These are phyloP conservation scores for Penicillium bialowiezense DNA, from an alignment of 495 filamentous ascomycete species.

Conservation along the genomic window DNA sequence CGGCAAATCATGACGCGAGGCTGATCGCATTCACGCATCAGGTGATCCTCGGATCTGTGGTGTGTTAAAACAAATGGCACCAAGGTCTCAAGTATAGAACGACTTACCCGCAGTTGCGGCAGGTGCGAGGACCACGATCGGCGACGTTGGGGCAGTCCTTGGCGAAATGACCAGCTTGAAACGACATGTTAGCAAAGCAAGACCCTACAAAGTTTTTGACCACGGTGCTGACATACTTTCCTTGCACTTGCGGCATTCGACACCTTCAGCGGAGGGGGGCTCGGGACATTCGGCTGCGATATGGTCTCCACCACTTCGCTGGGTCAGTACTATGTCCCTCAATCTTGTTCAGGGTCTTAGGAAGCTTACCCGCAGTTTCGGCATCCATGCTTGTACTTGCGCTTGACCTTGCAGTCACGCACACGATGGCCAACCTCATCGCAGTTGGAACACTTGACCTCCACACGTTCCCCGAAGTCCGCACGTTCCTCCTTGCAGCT, in stretches of 20 bases:
- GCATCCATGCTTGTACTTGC: conserved; percentile 63
- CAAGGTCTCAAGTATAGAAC: background rate
- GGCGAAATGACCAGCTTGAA: conserved; percentile 74
- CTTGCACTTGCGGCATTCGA: conserved; percentile 79
- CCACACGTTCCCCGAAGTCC: conserved; percentile 36
- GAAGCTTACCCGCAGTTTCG: conserved; percentile 73
- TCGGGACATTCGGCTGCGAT: conserved; percentile 61
- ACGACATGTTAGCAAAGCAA: conserved; percentile 10
- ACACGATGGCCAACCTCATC: conserved; percentile 65
- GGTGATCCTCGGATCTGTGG: conserved; percentile 50
- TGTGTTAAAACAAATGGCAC: conserved; percentile 12
- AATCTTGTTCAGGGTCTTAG: background rate
- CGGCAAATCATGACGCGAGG: conserved; percentile 56
- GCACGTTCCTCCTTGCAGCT: conserved; percentile 62
- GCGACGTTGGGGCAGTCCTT: conserved; percentile 70
- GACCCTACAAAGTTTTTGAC: background rate
- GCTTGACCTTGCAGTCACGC: conserved; percentile 63
- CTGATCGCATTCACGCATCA: conserved; percentile 53
- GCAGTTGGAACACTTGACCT: conserved; percentile 77
- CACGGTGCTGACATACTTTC: conserved; percentile 47
- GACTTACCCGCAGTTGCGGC: conserved; percentile 63
- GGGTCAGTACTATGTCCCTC: conserved; percentile 10
- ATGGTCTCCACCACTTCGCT: conserved; percentile 53
- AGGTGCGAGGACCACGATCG: conserved; percentile 43
- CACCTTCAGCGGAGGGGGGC: conserved; percentile 65